These are phyloP conservation scores for Cryptococcus sp. DNA, from an alignment of 1,284 basidiomycete genomes.

Conservation along the genomic window DNA sequence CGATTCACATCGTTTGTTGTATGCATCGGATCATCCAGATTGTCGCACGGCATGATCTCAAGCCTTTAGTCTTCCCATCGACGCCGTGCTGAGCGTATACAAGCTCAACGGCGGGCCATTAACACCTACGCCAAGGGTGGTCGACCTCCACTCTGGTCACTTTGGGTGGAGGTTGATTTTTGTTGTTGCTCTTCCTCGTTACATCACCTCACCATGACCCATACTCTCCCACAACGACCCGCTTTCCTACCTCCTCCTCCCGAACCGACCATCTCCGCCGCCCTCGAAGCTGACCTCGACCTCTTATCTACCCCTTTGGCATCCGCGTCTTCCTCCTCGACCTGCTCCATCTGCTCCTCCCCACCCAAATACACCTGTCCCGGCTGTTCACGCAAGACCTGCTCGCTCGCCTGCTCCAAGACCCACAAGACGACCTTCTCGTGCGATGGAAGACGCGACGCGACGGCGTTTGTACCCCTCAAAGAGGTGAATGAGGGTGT, in stretches of 20 bases:
- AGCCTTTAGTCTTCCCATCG: too few relatives aligned
- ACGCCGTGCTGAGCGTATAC: too few relatives aligned
- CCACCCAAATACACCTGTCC: constrained; percentile 72
- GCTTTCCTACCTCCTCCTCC: not conserved
- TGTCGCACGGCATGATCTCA: too few relatives aligned
- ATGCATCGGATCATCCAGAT: too few relatives aligned
- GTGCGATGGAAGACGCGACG: constrained; percentile 69
- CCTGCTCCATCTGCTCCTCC: constrained; percentile 27
- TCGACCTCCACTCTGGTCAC: too few relatives aligned
- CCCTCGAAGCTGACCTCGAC: not conserved
- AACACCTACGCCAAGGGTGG: too few relatives aligned
- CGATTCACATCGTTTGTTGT: too few relatives aligned
- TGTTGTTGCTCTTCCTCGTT: not conserved
- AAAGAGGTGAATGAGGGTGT: constrained; percentile 71
- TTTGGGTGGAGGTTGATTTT: too few relatives aligned
- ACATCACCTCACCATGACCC: not conserved
- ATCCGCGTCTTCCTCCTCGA: not conserved
- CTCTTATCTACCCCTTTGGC: not conserved
- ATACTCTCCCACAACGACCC: not conserved
- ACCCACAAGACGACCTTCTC: constrained; percentile 60
- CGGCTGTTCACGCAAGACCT: constrained; percentile 62
- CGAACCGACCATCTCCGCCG: not conserved
- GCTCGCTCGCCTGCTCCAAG: constrained; percentile 66
- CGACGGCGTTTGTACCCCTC: constrained; percentile 67
- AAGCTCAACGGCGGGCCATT: too few relatives aligned